A percentile compares a stretch with the other conserved stretches of the same genome.
These are phyloP conservation scores for Ogataea methanolica DNA, from an alignment of 805 yeast genomes.

Conservation along the genomic window DNA sequence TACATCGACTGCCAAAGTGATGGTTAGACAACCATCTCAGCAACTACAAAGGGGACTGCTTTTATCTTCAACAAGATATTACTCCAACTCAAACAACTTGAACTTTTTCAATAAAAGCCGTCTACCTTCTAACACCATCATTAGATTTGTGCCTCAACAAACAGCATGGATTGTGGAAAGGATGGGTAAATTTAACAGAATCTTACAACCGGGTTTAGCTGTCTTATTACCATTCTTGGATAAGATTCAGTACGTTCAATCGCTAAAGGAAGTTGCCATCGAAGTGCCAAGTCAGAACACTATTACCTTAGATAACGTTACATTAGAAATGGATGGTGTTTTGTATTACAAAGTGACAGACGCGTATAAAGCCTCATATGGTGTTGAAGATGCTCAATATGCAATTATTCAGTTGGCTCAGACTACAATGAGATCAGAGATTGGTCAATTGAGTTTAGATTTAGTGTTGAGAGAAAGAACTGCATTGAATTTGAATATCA, in stretches of 20 bases:
- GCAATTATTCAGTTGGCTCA: slow-evolving; percentile 85
- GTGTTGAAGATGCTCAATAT: slow-evolving; percentile 83
- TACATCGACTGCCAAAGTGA: neutral
- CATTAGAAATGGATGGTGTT: slow-evolving; percentile 81
- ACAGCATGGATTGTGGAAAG: slow-evolving; percentile 89
- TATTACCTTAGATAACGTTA: slow-evolving; percentile 81
- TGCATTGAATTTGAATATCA: slow-evolving; percentile 64
- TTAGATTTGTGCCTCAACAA: slow-evolving; percentile 84
- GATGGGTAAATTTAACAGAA: slow-evolving; percentile 76
- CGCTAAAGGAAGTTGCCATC: slow-evolving; percentile 77
- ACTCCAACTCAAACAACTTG: slow-evolving; percentile 13
- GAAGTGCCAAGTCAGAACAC: slow-evolving; percentile 84
- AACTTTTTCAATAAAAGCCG: slow-evolving; percentile 29
- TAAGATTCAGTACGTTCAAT: slow-evolving; percentile 74
- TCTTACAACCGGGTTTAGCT: slow-evolving; percentile 74
- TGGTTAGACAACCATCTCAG: neutral
- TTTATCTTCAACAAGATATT: slow-evolving; percentile 1
- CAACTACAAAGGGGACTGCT: neutral
- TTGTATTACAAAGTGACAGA: slow-evolving; percentile 73
- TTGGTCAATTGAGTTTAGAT: slow-evolving; percentile 78
- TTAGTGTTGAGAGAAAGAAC: slow-evolving; percentile 76
- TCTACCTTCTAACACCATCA: slow-evolving; percentile 69
- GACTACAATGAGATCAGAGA: slow-evolving; percentile 87
- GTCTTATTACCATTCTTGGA: slow-evolving; percentile 69
- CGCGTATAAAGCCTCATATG: slow-evolving; percentile 81